Base-by-base conservation (phyloP, 805 yeast species). In the Cyberlindnera euphorbiiphila region DNA sequence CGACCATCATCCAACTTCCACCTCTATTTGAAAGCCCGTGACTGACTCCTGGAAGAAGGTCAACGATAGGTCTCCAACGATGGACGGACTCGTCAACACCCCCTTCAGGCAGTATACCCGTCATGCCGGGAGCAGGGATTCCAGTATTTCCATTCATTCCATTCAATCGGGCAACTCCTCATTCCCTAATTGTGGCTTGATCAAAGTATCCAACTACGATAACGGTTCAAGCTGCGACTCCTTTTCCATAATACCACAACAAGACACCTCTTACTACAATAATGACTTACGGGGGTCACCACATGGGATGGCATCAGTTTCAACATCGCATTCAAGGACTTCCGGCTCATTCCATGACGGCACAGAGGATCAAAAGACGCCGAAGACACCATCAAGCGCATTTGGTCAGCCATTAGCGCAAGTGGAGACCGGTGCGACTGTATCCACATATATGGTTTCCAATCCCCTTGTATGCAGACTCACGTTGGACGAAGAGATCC, bases 191-290 rank as follows among this genome's bases (percentile, higher is more conserved):
- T 39, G 42, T 26, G 54, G 56, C 2, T 37, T 51, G 10, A 47
- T 53, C 37, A 51, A 45, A 25, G 43, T 51, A 3, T 47, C 52
- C 24, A 43, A 49, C 17, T 36, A 48, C 1, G 54, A 51, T 19
- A 47, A 48, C 9, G 50, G 46, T 13, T 48, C 54, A 4, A 41
- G 38, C 19, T 49, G 49, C 14, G 46, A 49, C 8, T 44, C 42
- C 7, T 28, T 37, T 19, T 45, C 50, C 1, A 11, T 50, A 12
- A 35, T 35, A 3, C 35, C 48, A 2, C 34, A 34, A 15, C 36
- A 28, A n/a, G 43, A 36, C 4, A 35, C 43, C 3, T 36, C 39
- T 1, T 34, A 35, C 20, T 28, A 28, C 32, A 35, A 22, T 26
- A 34, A 39, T 21, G 43, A 34, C 15, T 33, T 24, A 9, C 32